Evolutionary conservation across 768 basidiomycete species (phyloP).

Genomic region (Clitopilus passeckerianus): DNA sequence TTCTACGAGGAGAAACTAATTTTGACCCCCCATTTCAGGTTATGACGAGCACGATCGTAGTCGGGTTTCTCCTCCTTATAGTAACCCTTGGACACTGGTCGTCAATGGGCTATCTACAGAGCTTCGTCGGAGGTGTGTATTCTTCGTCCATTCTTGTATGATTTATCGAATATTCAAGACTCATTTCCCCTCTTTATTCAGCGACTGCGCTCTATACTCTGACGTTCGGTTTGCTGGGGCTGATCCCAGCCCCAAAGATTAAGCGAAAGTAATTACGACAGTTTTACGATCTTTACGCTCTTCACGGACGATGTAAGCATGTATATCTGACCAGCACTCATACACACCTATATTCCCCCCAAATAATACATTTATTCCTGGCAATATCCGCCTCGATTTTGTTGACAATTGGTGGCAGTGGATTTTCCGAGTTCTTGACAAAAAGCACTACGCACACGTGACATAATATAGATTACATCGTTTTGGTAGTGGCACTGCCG

Average conservation of each 20-base stretch:
- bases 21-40: constrained; percentile 24
- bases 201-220: constrained; percentile 69
- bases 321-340: neutral
- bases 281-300: neutral
- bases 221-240: constrained; percentile 68
- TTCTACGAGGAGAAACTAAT: neutral
- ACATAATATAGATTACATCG: constrained; percentile 1
- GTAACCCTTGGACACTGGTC: constrained; percentile 67
- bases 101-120: constrained; percentile 56
- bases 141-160: neutral
- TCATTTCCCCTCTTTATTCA: constrained; percentile 24
- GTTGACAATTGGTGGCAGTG: no score
- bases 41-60: constrained; percentile 62
- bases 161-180: neutral
- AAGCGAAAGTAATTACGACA: constrained; percentile 18
- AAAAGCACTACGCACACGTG: constrained; percentile 7
- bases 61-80: constrained; percentile 62
- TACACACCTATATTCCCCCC: neutral
- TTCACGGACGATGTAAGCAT: constrained; percentile 2
- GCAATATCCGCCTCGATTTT: neutral
- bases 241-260: constrained; percentile 61
- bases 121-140: constrained; percentile 56
- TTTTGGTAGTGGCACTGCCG: neutral
- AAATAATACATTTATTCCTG: neutral
- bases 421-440: neutral